Evolutionary conservation across 139 green algal genomes (phyloP), one percentile per base, ranked within the genome.

Genomic region (Micromonas commoda): DNA sequence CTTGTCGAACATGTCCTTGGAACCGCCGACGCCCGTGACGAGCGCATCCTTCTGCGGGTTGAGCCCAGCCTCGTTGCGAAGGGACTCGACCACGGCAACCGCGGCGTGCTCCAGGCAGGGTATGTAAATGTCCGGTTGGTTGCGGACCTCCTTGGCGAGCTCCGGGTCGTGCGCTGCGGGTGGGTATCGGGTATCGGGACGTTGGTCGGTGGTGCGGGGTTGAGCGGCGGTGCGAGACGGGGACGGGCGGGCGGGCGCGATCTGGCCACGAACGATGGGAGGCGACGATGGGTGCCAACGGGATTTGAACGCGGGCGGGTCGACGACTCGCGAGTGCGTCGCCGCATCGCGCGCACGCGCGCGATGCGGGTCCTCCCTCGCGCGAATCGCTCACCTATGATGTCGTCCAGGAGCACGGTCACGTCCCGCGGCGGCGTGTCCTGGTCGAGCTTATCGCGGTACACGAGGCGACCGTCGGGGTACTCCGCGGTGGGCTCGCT

Each of bases 81-180:
- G 54, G 35, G 53, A 53, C 76, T 39, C 6, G 4, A 38, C 24
- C 3, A 35, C 72, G 29, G 33, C 0, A 19, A 37, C 33, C 6
- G 45, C 39, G 32, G 63, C 57, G 82, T 77, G 64, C 38, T 75
- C 68, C 19, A 96, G 88, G 82, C 95, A 65, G 0, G 91, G 91
- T 54, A 97, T 84, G 77, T 90, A 85, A 64, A 92, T 88, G 23
- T 87, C 53, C 4, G 92, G 92, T 37, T 81, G 75, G 20, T 82
- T 69, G 57, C 89, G 84, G 57, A 97, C 76, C 31, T 76, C 64
- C 4, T 81, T 76, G 31, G 86, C 87, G 9, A 96, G 86, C 3
- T 83, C 71, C 1, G 71, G 52, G 64, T 93, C 87, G 72, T 87
- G 72, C 29, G 72, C 72, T 70, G 63, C 63, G 29, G 16, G 29